Base-by-base conservation (phyloP, 176 grass and related monocot genomes). In the Saccharum spontaneum region DNA sequence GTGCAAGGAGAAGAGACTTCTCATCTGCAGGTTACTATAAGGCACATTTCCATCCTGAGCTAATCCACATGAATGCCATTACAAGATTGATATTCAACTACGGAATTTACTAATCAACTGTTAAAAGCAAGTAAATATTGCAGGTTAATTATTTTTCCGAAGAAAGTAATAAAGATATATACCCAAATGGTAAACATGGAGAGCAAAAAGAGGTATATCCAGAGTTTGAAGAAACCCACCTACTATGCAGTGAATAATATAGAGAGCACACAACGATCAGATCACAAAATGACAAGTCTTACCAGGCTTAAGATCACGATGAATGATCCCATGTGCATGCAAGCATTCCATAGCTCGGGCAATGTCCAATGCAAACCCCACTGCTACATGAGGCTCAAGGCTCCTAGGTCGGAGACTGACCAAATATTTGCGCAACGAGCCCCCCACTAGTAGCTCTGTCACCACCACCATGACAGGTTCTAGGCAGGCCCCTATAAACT, bases 281-380 rank as follows among this genome's bases (percentile, higher is more conserved):
- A 62, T 75, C 67, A 18, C 18, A 75, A 80, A 44, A 31, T 49
- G 15, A 33, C 15, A 33, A 63, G 26, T 71, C 70, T 84, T 95
- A 98, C 95, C 95, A 77, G 95, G 93, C 79, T 98, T 98, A 67
- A 98, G 79, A 88, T 98, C 95, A 82, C 95, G 95, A 90, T 98
- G 95, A 93, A 98, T 98, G 85, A 98, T 98, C 57, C 93, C 95
- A 43, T 95, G 95, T 54, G 93, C 94, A 88, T 98, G 95, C 86
- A 98, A 89, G 84, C 91, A 98, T 81, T 98, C 95, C 95, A 98
- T 95, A 55, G 95, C 93, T 71, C 91, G 90, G 37, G 91, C 87
- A 76, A 98, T 87, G 80, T 98, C 95, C 83, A 98, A 73, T 50
- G 95, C 95, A 84, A 93, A 98, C 33, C 87, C 89, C 13, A 95